A percentile compares a stretch with the other conserved stretches of the same genome.
Conservation (phyloP, 1,284 basidiomycete species). For the Porodaedalea pini region DNA sequence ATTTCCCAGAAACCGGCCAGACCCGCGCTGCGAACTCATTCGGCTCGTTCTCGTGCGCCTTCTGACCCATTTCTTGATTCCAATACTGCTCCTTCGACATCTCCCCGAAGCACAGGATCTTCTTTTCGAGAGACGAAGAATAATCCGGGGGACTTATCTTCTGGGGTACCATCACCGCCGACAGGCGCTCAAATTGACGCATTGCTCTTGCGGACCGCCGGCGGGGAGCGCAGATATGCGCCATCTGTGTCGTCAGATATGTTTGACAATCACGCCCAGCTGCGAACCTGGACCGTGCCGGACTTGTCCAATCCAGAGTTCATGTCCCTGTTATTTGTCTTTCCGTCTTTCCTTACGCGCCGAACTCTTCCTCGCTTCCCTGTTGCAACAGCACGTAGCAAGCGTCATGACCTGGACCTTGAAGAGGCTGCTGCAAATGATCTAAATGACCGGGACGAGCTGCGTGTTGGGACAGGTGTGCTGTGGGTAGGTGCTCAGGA, state of each 20-base stretch:
- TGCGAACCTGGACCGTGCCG: conserved; percentile 62
- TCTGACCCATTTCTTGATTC: conserved; percentile 79
- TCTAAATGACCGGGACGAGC: conserved; percentile 49
- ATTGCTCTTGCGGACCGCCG: conserved; percentile 11
- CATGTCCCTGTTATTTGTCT: conserved; percentile 56
- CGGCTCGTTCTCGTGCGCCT: conserved; percentile 65
- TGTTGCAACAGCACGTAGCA: conserved; percentile 25
- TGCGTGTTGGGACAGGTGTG: conserved; percentile 67
- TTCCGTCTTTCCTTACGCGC: conserved; percentile 65
- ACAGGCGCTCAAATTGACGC: conserved; percentile 14
- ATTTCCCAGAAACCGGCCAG: conserved; percentile 36
- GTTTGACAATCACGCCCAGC: conserved; percentile 3
- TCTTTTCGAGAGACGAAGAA: neutral
- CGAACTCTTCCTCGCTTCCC: conserved; percentile 64
- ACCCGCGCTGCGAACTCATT: conserved; percentile 40
- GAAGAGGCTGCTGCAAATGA: conserved; percentile 60
- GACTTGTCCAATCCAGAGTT: conserved; percentile 66
- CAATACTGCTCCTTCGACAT: conserved; percentile 54
- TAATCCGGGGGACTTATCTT: neutral
- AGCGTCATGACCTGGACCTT: conserved; percentile 44
- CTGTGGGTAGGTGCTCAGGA: conserved; percentile 62
- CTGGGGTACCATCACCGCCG: conserved; percentile 5
- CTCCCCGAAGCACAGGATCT: conserved; percentile 41
- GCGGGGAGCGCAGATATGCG: conserved; percentile 13
- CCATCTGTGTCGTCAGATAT: conserved; percentile 15